Evolutionary conservation across 768 basidiomycete genomes (phyloP), one percentile per base, ranked within the genome.

Genomic region (Hortiboletus flavorubellus): DNA sequence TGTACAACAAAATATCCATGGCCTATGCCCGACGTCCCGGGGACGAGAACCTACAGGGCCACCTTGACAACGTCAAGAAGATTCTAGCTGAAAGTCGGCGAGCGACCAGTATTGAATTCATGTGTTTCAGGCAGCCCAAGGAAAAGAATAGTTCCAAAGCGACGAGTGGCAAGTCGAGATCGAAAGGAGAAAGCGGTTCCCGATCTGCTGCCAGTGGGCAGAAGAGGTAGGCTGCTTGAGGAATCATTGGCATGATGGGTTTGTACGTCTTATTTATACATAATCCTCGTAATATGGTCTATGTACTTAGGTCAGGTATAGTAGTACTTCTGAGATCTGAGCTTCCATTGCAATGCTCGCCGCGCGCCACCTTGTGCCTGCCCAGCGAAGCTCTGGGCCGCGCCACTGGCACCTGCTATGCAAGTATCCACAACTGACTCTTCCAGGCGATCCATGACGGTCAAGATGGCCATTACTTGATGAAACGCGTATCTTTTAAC

Each of bases 1-100:
- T 98, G 49, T 99, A 98, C 75, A 91, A 87, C 68, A 91, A 87
- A 63, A 98, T 99, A 60, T 96, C 94, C 12, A 86, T 93, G 71
- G 89, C 93, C 16, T 98, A 98, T 73, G 81, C 85, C 38, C 85
- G 91, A 30, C 83, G 90, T 34, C 83, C 88, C 6, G 91, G 91
- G 37, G 89, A 92, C 60, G 89, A 89, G 70, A 91, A 91, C 65
- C 73, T 98, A 53, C 93, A 98, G 69, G 75, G 76, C 18, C 89
- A 93, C 65, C 78, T 99, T 49, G 93, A 98, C 63, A 85, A 87
- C 10, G 89, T 99, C 53, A 95, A 95, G 77, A 89, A 86, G 76
- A 93, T 88, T 23, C 73, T 98, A 53, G 85, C 86, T 39, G 93
- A 96, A 56, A 88, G 91, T 26, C 82, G 94, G 42, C 80, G 91